Base-by-base conservation (phyloP, 2,329 filamentous ascomycete species). In the Alternaria longipes region DNA sequence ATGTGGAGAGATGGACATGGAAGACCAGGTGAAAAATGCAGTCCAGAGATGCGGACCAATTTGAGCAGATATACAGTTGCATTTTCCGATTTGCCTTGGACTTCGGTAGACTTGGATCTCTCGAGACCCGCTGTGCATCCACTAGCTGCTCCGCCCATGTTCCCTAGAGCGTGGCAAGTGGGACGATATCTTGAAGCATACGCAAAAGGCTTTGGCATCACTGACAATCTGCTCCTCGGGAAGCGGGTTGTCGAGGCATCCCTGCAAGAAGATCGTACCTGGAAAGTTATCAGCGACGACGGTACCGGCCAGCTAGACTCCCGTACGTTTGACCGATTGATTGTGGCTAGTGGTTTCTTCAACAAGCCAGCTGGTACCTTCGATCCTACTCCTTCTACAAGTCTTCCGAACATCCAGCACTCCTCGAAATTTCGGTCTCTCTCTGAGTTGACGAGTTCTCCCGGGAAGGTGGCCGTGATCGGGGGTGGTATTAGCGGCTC, bases 401-500 rank as follows among this genome's bases (percentile, higher is more conserved):
- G 32, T 11, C 32, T 56, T 18, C 20, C 18, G 26, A 69, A 62
- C 14, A 58, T 75, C 11, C 66, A 71, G 32, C 75, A 77, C 56
- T 76, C 76, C 7, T 74, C 75, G 1, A 30, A 65, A 6, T 77
- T 78, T 47, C 69, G 74, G 1, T 51, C 67, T 11, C 44, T 77
- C 4, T 55, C 60, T 0, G 60, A 62, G 4, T 61, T 78, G 12
- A 63, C 66, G 8, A 26, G 64, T 5, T 60, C 44, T 5, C 20
- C 70, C 1, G 85, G 86, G 18, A 91, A 89, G 70, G 87, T 95
- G 16, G 82, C 93, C 1, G 83, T 96, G 0, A 86, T 93, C 1
- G 92, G 92, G 0, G 92, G 91, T 0, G 91, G 93, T 69, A 93
- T 95, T 85, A 94, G 91, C 2, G 92, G 91, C 0, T 86, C 91